Base-by-base conservation (phyloP, 1,139 yeast species). In the Pneumocystis jirovecii region DNA sequence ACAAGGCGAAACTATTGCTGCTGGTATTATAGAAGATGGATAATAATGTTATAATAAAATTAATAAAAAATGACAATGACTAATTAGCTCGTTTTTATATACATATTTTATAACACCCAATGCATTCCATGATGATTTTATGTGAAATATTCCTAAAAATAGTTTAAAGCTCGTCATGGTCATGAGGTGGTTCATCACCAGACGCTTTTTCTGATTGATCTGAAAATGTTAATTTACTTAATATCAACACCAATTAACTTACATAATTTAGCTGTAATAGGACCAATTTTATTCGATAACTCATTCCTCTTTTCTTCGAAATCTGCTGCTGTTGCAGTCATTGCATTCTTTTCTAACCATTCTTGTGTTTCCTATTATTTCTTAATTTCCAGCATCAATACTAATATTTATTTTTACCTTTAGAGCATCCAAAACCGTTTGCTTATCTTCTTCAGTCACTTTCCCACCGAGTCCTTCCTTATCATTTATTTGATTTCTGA, bases 251-350 rank as follows among this genome's bases (percentile, higher is more conserved):
- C 31, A 59, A 3, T 21, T 21, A 19, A 39, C 61, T 1, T 60
- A 60, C 61, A 93, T 71, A 93, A 80, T 81, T 93, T 93, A 72
- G 95, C 83, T 65, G 96, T 89, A 74, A 93, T 90, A 76, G 97
- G 97, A 78, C 85, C 86, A 64, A 96, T 96, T 74, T 87, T 80
- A 72, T 87, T 83, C 70, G 87, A 83, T 76, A 93, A 83, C 74
- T 87, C 84, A 76, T 90, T 95, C 79, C 85, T 89, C 79, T 90
- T 95, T 77, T 90, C 97, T 68, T 89, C 96, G 72, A 88, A 87
- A 74, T 93, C 98, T 77, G 90, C 97, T 72, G 87, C 83, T 68
- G 95, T 83, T 62, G 97, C 97, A 68, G 85, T 78, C 67, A 88
- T 95, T 73, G 84, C 87, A 78, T 88, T 89, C 75, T 91, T 97